Evolutionary conservation across 2,329 filamentous ascomycete species (phyloP), one percentile per base, ranked within the genome.

Genomic region (Cordyceps cicadae): DNA sequence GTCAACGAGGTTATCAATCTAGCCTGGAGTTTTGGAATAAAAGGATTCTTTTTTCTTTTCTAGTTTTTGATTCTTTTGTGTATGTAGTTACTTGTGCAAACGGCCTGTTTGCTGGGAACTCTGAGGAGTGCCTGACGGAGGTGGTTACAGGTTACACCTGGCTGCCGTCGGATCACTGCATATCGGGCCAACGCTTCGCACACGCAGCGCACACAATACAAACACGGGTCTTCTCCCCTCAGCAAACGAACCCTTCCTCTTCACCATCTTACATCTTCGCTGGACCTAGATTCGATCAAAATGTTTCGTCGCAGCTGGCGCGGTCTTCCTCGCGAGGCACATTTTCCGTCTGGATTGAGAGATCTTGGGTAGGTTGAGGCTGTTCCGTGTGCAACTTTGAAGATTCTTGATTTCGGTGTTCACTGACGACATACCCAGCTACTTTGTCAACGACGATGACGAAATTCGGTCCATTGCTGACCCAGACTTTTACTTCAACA

Each of bases 301-400:
- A 94, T 97, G 92, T 96, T 94, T 70, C 84, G 87, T 55, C 88
- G 88, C 60, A 78, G 80, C 45, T 84, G 84, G 75, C 79, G 81
- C 9, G 81, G 84, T 66, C 83, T 96, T 3, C 89, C 90, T n/a
- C 71, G 77, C 58, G 89, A 96, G 68, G 81, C 84, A 0, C 70
- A 77, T 14, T 95, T 88, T 69, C 80, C 86, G 12, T 74, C 79
- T 0, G 78, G 89, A 66, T 77, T 97, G 32, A 76, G 84, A 62
- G 76, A 82, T 58, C 84, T 97, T 3, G 92, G 91, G 88, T 93
- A 41, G 5, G 48, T 21, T 45, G 5, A 29, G 24, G 6, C 46
- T 8, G 21, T 17, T 14, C 26, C 7, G 12, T 76, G 26, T n/a
- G 3, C 17, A 6, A 67, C 79, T 68, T 41, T 14, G 2, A 5